Percentiles rank a stretch among this genome's conserved stretches.
phyloP scores from a whole-genome alignment of 73 alveolate species.

The Tetrahymena thermophila region DNA sequence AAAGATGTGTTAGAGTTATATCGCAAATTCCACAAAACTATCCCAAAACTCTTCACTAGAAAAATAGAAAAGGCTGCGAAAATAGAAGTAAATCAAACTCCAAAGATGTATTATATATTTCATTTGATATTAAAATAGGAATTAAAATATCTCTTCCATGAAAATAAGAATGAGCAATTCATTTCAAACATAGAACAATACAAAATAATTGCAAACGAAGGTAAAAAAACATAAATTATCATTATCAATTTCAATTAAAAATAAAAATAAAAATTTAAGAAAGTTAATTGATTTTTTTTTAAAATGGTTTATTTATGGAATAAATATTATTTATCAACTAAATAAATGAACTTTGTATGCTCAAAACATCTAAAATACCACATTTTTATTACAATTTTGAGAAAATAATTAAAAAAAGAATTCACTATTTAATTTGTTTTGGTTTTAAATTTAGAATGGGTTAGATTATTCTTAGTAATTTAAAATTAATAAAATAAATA shows the following conservation, averaged over 20 bases:
- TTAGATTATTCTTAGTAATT: neutral
- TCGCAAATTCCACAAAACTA: neutral
- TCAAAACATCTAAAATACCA: neutral
- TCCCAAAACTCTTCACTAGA: neutral
- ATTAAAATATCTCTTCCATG: neutral
- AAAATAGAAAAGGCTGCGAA: neutral
- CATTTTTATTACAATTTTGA: too few species aligned
- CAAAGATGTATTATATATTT: neutral
- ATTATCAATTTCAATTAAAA: neutral
- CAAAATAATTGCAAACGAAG: neutral
- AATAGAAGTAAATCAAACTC: neutral
- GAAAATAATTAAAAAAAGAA: too few species aligned
- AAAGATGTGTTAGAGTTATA: neutral
- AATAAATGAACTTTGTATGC: too few species aligned
- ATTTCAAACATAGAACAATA: neutral
- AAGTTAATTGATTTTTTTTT: too few species aligned
- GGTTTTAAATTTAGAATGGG: neutral
- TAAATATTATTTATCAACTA: too few species aligned
- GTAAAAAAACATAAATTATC: neutral
- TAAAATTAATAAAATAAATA: neutral
- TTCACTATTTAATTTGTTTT: neutral
- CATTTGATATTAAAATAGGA: neutral
- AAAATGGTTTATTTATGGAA: too few species aligned
- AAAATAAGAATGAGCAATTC: neutral
- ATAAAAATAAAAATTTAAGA: too few species aligned